Percentiles rank a stretch among this genome's conserved stretches.
These are phyloP conservation scores for Sclerotiophoma versabilis DNA, from an alignment of 2,329 filamentous ascomycete genomes.

Conservation along the genomic window DNA sequence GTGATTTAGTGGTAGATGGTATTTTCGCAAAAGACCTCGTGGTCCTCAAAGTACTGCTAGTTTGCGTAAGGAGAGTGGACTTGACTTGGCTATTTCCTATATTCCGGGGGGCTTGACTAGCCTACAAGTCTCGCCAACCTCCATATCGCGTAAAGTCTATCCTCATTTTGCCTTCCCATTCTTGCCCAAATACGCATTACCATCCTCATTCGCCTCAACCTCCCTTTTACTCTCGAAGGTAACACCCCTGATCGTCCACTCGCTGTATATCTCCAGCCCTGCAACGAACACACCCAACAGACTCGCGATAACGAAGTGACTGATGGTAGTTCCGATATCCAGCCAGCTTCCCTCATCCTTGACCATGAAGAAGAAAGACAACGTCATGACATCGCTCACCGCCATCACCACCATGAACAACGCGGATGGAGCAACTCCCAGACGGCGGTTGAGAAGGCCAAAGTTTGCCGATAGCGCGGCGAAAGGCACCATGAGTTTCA, in stretches of 20 bases:
- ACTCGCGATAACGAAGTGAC: conserved; percentile 92
- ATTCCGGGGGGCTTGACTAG: no score
- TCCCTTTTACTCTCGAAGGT: conserved; percentile 61
- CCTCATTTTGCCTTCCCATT: conserved; percentile 16
- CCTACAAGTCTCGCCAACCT: no score
- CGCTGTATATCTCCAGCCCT: conserved; percentile 82
- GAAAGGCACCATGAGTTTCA: conserved; percentile 94
- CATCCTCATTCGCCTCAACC: conserved; percentile 9
- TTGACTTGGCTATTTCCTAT: no score
- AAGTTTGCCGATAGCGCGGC: conserved; percentile 90
- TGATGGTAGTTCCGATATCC: conserved; percentile 96
- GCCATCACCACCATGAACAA: conserved; percentile 91
- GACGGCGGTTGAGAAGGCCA: conserved; percentile 84
- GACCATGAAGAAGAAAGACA: conserved; percentile 98
- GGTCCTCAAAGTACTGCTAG: no score
- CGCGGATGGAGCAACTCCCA: conserved; percentile 85
- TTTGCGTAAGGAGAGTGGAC: no score
- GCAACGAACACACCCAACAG: conserved; percentile 90
- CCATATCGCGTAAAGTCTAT: no score
- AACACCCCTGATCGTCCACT: conserved; percentile 80
- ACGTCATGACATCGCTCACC: conserved; percentile 86
- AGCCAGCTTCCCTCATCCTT: conserved; percentile 96
- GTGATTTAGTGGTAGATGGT: no score
- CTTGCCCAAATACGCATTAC: conserved; percentile 9
- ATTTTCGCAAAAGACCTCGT: no score